phyloP scores from a whole-genome alignment of 805 yeast species.

The Monosporozyma unispora region DNA sequence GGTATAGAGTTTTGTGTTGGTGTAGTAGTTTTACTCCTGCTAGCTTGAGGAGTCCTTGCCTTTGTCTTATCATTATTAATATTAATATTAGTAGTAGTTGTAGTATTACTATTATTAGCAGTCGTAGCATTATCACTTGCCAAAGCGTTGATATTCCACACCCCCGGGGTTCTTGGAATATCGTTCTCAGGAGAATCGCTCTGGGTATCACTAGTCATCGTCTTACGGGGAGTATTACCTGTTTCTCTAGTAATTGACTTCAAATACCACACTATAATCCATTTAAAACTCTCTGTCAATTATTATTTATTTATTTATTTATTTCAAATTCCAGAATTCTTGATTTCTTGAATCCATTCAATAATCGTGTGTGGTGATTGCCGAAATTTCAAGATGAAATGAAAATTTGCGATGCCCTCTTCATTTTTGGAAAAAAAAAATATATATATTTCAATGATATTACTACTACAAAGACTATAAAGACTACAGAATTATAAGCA shows the following conservation, averaged over 20 bases:
- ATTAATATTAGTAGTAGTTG: background rate
- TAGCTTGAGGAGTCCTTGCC: background rate
- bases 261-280: too few relatives aligned
- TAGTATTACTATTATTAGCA: background rate
- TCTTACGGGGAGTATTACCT: too few relatives aligned
- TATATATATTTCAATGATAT: background rate
- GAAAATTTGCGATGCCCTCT: slow-evolving; percentile 2
- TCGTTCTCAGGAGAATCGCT: slow-evolving; percentile 29
- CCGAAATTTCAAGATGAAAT: background rate
- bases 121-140: background rate
- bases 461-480: too few relatives aligned
- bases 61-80: background rate
- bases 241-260: too few relatives aligned
- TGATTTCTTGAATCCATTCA: too few relatives aligned
- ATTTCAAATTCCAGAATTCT: too few relatives aligned
- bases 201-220: slow-evolving; percentile 34
- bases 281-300: too few relatives aligned
- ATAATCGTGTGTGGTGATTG: too few relatives aligned
- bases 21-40: background rate
- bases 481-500: too few relatives aligned
- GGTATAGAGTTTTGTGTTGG: background rate
- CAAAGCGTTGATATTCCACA: background rate
- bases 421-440: background rate
- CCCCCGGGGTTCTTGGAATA: background rate
- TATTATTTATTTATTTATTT: too few relatives aligned